Evolutionary conservation across 2,329 filamentous ascomycete genomes (phyloP).

Genomic region (Tolypocladium album): DNA sequence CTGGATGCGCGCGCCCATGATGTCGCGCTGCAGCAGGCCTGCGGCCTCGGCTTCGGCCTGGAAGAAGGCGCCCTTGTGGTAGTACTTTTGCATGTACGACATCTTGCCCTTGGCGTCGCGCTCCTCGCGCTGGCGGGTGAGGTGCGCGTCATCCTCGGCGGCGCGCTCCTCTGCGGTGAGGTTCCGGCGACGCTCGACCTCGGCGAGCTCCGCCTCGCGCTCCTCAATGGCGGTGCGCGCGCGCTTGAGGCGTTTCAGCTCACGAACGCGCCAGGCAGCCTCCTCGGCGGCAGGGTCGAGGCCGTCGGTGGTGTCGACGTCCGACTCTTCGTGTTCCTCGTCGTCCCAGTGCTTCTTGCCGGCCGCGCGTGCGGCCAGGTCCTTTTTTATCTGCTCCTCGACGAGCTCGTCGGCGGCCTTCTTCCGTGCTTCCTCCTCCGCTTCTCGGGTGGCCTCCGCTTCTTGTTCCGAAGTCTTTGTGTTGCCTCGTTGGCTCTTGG

Average conservation of each 20-base stretch:
- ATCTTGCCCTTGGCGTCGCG: slow-evolving; percentile 70
- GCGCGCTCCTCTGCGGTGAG: slow-evolving; percentile 78
- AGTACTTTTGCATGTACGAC: slow-evolving; percentile 89
- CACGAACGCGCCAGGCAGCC: slow-evolving; percentile 87
- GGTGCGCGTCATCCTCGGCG: slow-evolving; percentile 69
- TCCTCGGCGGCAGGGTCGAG: slow-evolving; percentile 79
- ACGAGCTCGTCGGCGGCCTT: slow-evolving; percentile 70
- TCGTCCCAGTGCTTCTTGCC: slow-evolving; percentile 85
- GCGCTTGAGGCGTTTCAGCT: slow-evolving; percentile 79
- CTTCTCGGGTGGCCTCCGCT: slow-evolving; percentile 24
- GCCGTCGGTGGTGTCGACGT: slow-evolving; percentile 82
- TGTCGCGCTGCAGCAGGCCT: slow-evolving; percentile 67
- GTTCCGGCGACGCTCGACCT: slow-evolving; percentile 79
- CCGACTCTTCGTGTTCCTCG: slow-evolving; percentile 56
- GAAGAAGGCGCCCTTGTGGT: slow-evolving; percentile 94
- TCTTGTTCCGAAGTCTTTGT: slow-evolving; percentile 18
- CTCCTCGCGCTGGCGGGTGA: slow-evolving; percentile 71
- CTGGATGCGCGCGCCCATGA: slow-evolving; percentile 74
- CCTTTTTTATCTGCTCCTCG: slow-evolving; percentile 78
- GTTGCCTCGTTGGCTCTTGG: slow-evolving; percentile 41
- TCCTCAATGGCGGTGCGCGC: slow-evolving; percentile 76
- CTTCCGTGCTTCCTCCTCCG: slow-evolving; percentile 51
- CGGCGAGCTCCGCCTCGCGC: slow-evolving; percentile 74
- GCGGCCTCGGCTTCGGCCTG: slow-evolving; percentile 67
- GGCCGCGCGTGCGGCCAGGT: slow-evolving; percentile 61